Base-by-base conservation (phyloP, 139 green algal genomes). In the Chlorella sp. region DNA sequence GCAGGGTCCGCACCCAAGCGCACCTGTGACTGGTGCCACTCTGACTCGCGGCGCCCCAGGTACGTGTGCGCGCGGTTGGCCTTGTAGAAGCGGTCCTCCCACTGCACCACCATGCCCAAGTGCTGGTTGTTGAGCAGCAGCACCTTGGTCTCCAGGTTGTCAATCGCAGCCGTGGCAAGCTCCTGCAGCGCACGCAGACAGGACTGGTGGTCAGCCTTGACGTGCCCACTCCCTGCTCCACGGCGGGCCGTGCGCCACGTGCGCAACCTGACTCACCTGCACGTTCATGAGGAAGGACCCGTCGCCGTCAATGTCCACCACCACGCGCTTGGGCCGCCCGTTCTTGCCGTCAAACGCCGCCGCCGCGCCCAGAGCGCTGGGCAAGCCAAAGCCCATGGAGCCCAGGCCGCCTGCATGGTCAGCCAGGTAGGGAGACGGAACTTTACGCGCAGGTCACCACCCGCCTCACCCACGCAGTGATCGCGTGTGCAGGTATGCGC, bases 1-100 rank as follows among this genome's bases (percentile, higher is more conserved):
- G n/a, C n/a, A n/a, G n/a, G n/a, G n/a, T n/a, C n/a, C n/a, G n/a
- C n/a, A n/a, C n/a, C n/a, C n/a, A n/a, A n/a, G 42, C 42, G 10
- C 26, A 72, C 42, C 35, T 31, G 10, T 42, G 81, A 90, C 29
- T 81, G 74, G 69, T 92, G 86, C 77, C 80, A 91, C 77, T 90
- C 88, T 24, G 62, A 30, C 61, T 96, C 89, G 1, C 79, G 77
- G 50, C 89, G 84, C 49, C 96, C 96, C 51, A 99, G 87, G 84
- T 98, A 99, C 0, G 96, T 99, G 85, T 99, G 95, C 1, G 92
- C 96, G 50, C 94, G 88, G 87, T 99, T 99, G 31, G 89, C 90
- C 88, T 98, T 97, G 91, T 99, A 99, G 84, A 99, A 99, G 64
- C 96, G 85, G 79, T 99, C 95, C 86, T 99, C 96, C 96, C 96